Percentiles rank a stretch among this genome's conserved stretches.
Conservation (phyloP, 495 filamentous ascomycete genomes). For the Parathielavia appendiculata region DNA sequence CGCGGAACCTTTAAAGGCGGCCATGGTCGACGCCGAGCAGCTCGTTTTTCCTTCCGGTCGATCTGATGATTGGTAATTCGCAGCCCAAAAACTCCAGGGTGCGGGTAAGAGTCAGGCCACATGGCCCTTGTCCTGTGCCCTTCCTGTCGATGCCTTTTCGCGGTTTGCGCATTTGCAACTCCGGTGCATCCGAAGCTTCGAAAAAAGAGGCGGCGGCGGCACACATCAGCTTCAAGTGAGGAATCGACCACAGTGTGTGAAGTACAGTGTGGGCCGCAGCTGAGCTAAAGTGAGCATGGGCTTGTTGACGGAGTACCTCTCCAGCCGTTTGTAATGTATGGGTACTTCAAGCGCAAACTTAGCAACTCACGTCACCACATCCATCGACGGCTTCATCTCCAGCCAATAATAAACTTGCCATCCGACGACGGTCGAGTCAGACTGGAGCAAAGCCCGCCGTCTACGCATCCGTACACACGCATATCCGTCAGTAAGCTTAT, state of each 20-base stretch:
- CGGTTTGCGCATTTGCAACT: constrained; percentile 1
- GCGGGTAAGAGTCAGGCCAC: constrained; percentile 15
- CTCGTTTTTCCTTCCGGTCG: constrained; percentile 6
- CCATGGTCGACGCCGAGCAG: constrained; percentile 7
- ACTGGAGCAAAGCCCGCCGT: not conserved
- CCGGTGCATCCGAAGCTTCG: constrained; percentile 14
- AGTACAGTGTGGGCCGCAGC: constrained; percentile 14
- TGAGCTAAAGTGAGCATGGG: not conserved
- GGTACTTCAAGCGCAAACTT: not conserved
- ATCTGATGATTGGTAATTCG: constrained; percentile 14
- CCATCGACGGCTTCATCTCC: not conserved
- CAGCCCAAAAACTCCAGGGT: not conserved
- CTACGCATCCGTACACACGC: no score
- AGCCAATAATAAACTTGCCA: not conserved
- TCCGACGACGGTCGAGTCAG: not conserved
- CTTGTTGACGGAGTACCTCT: not conserved
- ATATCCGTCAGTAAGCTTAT: not conserved
- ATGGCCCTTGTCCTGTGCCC: not conserved
- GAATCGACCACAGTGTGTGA: not conserved
- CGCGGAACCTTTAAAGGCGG: constrained; percentile 1
- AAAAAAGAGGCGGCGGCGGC: not conserved
- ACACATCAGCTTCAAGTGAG: not conserved
- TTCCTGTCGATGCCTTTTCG: constrained; percentile 5
- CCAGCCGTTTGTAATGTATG: no score
- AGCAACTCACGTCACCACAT: not conserved